Evolutionary conservation across 176 grass and related monocot genomes (phyloP), one percentile per base, ranked within the genome.

Genomic region (Ensete glaucum): DNA sequence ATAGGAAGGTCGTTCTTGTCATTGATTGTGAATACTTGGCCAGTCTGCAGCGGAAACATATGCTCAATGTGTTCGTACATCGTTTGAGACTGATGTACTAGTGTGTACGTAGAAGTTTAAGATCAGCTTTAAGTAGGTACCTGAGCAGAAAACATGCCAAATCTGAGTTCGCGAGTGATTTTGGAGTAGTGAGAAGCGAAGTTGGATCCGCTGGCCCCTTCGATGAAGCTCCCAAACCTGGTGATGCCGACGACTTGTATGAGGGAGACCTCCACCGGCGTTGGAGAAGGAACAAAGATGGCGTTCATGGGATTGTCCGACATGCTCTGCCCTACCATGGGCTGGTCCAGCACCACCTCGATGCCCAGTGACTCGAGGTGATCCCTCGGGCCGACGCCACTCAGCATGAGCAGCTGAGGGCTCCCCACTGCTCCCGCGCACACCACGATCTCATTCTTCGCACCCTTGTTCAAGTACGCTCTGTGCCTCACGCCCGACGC

Each of bases 221-320:
- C 73, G 16, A 75, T 59, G 54, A 58, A 75, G 54, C 26, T 75
- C n/a, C 54, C 54, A 9, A 58, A 58, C 73, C 15, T 59, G 14
- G 73, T 75, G 73, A 75, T 75, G 17, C 73, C 73, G 24, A 75
- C 73, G 73, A 58, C 54, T 23, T 75, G 73, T 4, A 75, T 58
- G 25, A 58, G 54, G 54, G 53, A 43, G 26, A 60, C n/a, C 25
- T 75, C 73, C 6, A 75, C 73, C 54, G 54, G 73, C 16, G 23
- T 14, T 1, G 73, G 73, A 2, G 73, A 75, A 75, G 73, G 73
- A 24, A 75, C 54, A 9, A 60, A 58, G 53, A 75, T 43, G 25
- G 54, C 73, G 53, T 58, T 58, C 25, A 75, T 56, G 26, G 73
- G 73, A 26, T 75, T 75, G 26, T 75, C 73, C 2, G 73, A 13